Evolutionary conservation across 164 flowering plant genomes (phyloP), one percentile per base, ranked within the genome.

Genomic region (Litsea cubeba): DNA sequence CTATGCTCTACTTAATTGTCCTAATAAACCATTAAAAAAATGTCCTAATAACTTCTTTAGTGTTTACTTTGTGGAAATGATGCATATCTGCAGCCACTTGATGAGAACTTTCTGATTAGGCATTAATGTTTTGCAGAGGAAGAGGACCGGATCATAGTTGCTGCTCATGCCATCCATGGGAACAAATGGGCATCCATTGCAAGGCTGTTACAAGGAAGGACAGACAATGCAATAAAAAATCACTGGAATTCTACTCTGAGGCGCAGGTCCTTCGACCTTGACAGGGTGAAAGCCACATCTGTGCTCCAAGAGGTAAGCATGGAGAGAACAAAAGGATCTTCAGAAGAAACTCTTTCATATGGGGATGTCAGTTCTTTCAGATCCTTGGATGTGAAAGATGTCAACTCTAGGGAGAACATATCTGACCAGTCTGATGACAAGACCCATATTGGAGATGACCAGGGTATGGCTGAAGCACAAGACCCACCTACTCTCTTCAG

Each of bases 181-280:
- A 92, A 92, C 83, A 92, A 87, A 82, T 94, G 98, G 98, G 95
- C 98, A 25, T 77, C 83, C 23, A 91, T 94, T 69, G 94, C 97
- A 12, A 86, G 86, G 86, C 87, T 92, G 62, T 71, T 94, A 26
- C 93, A 85, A 2, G 98, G 98, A 28, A 86, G 97, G 83, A 94
- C 97, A 30, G 98, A 92, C 69, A 94, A 94, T 79, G 90, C 97
- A 15, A 92, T 92, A 46, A 94, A 94, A 76, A 94, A 92, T 70
- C 98, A 92, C 81, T 94, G 98, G 98, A 94, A 94, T 81, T 94
- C 97, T 58, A 92, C 95, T 18, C 81, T 92, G 71, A 83, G 89
- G 80, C 92, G 97, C 3, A 84, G 91, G n/a, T 78, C 77, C 81
- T 66, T 79, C 65, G 87, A 81, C 15, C 71, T 71, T 74, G 82